Base-by-base conservation (phyloP, 768 basidiomycete genomes). In the Termitomyces bulborhizus region DNA sequence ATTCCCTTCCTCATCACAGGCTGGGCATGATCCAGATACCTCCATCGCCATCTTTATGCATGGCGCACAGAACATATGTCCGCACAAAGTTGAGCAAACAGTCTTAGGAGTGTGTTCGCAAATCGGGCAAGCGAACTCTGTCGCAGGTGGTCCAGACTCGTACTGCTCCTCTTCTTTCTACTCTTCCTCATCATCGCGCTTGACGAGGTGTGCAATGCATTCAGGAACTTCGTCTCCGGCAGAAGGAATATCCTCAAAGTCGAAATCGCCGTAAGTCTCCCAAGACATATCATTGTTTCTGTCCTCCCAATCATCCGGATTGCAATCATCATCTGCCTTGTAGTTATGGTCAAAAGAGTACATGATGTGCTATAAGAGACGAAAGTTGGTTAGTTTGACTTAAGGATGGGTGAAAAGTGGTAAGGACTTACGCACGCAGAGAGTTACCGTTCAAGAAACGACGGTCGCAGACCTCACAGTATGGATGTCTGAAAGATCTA, bases 1-100 rank as follows among this genome's bases (percentile, higher is more conserved):
- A n/a, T n/a, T n/a, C n/a, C n/a, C n/a, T n/a, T n/a, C n/a, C 32
- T 54, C 50, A 24, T 60, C 59, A 36, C 59, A 60, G 4, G 51
- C 46, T 8, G 59, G 59, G 16, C 59, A 60, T 3, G 46, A 44
- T 5, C 56, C 59, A 24, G 56, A 53, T 13, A 57, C 24, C 1
- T 52, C 53, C 13, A 46, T 52, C 6, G 56, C 56, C 49, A 55
- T 27, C 27, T 47, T 46, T 6, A 60, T 60, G 49, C 59, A 60
- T 0, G 56, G 53, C 3, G 31, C 49, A 18, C 59, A 57, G 34
- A 60, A 60, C 6, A 57, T 26, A 26, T 60, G 59, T 11, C 59
- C 59, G 31, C 59, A 60, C 3, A 46, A 16, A 0, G 55, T n/a
- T n/a, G n/a, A n/a, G n/a, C n/a, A 60, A 0, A 57, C 40, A 13